These are phyloP conservation scores for Camelina sativa DNA, from an alignment of 345 rosid species.

Conservation along the genomic window DNA sequence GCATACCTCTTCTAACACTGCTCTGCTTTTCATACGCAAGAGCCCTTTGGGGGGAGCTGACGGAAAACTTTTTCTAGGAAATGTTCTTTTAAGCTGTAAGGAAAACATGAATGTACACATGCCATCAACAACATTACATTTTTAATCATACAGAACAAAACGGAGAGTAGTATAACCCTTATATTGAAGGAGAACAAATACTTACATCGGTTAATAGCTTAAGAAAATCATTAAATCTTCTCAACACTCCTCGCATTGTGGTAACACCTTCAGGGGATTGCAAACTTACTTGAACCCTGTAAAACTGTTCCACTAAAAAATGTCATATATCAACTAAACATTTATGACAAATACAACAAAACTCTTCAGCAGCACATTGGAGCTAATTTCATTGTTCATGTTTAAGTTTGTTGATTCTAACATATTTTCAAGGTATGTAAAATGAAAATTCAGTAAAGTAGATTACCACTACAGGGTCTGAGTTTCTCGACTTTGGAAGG, in stretches of 20 bases:
- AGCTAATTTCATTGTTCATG: not conserved
- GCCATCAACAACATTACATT: not conserved
- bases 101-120: constrained; percentile 35
- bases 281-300: constrained; percentile 94
- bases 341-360: not conserved
- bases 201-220: constrained; percentile 89
- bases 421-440: no score
- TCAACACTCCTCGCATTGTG: constrained; percentile 63
- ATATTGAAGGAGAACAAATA: constrained; percentile 12
- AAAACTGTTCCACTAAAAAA: constrained; percentile 70
- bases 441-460: constrained; percentile 39
- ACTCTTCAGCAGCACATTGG: constrained; percentile 19
- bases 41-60: constrained; percentile 97
- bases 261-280: constrained; percentile 94
- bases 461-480: constrained; percentile 98
- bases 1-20: constrained; percentile 91
- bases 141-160: not conserved
- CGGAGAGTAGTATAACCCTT: not conserved
- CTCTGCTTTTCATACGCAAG: constrained; percentile 86
- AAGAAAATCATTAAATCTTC: constrained; percentile 95
- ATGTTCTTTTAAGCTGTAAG: constrained; percentile 77
- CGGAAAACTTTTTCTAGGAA: constrained; percentile 78
- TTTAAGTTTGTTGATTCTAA: constrained; percentile 14
- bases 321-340: constrained; percentile 3
- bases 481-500: constrained; percentile 85